Conservation (phyloP, 129 eudicot species). For the Escallonia rubra region DNA sequence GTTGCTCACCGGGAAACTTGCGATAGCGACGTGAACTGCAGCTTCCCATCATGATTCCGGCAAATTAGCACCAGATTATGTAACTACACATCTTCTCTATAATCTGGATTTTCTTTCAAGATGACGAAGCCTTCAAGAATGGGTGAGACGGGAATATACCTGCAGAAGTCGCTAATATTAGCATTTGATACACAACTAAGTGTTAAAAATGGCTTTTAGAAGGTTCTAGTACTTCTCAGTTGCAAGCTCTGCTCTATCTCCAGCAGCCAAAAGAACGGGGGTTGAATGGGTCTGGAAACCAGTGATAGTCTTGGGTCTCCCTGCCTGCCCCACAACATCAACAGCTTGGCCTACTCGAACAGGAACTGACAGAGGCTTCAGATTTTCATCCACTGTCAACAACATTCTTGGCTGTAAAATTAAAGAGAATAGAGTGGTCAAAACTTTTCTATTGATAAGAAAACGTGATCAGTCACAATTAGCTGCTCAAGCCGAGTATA, state of each 20-base stretch:
- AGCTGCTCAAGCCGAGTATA: neutral
- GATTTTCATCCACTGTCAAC: conserved; percentile 86
- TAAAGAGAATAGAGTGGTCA: neutral
- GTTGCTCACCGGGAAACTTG: no score
- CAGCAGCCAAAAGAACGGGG: conserved; percentile 92
- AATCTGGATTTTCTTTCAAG: conserved; percentile 87
- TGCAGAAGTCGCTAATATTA: conserved; percentile 31
- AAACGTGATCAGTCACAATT: neutral
- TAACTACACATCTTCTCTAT: conserved; percentile 61
- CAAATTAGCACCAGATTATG: no score
- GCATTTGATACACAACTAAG: neutral
- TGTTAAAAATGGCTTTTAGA: neutral
- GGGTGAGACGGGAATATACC: conserved; percentile 90
- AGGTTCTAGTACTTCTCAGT: conserved; percentile 58
- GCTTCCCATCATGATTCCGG: no score
- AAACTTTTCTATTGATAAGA: neutral
- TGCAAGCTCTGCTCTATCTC: conserved; percentile 98
- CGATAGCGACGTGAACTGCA: no score
- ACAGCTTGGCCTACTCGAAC: conserved; percentile 98
- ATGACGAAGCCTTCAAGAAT: conserved; percentile 92
- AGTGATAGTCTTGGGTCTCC: conserved; percentile 96
- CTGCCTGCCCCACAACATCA: conserved; percentile 99
- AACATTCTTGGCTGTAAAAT: conserved; percentile 79
- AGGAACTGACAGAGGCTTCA: conserved; percentile 90
- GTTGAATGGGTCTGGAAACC: conserved; percentile 99